Percentiles rank a stretch among this genome's conserved stretches.
These are phyloP conservation scores for Helenozyma baotianmanensis DNA, from an alignment of 805 yeast genomes.

Conservation along the genomic window DNA sequence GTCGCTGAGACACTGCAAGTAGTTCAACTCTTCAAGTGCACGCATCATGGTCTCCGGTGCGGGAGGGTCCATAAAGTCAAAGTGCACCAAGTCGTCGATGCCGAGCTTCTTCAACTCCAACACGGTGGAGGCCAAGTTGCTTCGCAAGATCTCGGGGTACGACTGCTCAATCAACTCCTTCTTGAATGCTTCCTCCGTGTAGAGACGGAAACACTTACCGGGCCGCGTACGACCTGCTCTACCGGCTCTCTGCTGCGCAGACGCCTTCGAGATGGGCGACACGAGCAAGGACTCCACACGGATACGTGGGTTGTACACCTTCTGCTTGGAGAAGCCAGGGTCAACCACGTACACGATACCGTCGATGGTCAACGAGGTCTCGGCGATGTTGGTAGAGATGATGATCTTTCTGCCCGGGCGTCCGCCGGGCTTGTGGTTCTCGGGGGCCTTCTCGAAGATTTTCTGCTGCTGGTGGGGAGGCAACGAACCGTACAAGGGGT, in stretches of 20 bases:
- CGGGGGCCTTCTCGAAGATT: slow-evolving; percentile 89
- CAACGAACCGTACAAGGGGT: slow-evolving; percentile 92
- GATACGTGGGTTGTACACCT: slow-evolving; percentile 93
- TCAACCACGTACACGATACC: slow-evolving; percentile 97
- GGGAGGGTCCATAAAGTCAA: slow-evolving; percentile 98
- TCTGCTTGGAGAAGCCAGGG: slow-evolving; percentile 95
- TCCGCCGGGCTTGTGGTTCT: slow-evolving; percentile 65
- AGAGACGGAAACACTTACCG: slow-evolving; percentile 93
- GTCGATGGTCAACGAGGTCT: slow-evolving; percentile 94
- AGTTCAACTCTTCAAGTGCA: slow-evolving; percentile 92
- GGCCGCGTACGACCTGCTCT: slow-evolving; percentile 99
- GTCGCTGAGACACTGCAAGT: slow-evolving; percentile 83
- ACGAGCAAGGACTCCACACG: slow-evolving; percentile 92
- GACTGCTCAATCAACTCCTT: slow-evolving; percentile 92
- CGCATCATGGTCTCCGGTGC: slow-evolving; percentile 99
- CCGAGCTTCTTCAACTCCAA: slow-evolving; percentile 91
- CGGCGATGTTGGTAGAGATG: slow-evolving; percentile 93
- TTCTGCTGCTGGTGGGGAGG: slow-evolving; percentile 95
- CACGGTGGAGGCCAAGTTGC: slow-evolving; percentile 87
- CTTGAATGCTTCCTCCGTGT: slow-evolving; percentile 95
- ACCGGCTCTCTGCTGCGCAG: slow-evolving; percentile 98
- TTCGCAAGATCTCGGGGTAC: slow-evolving; percentile 90
- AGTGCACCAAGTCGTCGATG: slow-evolving; percentile 92
- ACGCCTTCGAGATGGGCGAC: slow-evolving; percentile 94
- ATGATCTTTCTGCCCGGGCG: slow-evolving; percentile 94